Evolutionary conservation across 768 basidiomycete species (phyloP), one percentile per base, ranked within the genome.

Genomic region (Pleurotus tuoliensis): DNA sequence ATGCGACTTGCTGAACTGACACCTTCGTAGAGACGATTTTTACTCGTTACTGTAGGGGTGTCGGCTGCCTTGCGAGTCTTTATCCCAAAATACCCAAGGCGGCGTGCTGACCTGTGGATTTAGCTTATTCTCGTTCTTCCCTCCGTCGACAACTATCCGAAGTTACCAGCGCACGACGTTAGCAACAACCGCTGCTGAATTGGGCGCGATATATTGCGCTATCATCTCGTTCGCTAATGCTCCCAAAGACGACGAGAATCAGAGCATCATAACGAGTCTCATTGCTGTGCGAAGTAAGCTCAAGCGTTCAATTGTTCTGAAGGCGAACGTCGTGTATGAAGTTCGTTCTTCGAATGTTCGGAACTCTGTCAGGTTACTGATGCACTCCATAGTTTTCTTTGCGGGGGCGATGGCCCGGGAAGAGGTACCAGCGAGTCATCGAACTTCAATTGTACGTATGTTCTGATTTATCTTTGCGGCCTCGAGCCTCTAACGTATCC

Each of bases 201-300:
- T 91, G 5, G 92, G 90, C 1, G 72, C 79, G 0, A 76, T 88
- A 8, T 88, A 93, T 56, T 94, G 92, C 65, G 79, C 86, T 1
- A 81, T 92, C 25, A 71, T 95, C 2, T 88, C 88, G 0, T 86
- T 82, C 58, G 87, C 88, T 1, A 82, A 84, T 59, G 77, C 80
- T 4, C 45, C 68, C 66, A 65, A 71, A 8, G 77, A 81, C 37
- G 66, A 73, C 1, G 82, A 88, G 44, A 70, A 78, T 3, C 71
- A 78, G 5, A 71, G 78, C 30, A 86, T 92, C 41, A 68, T 86
- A 25, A 78, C 81, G 30, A 85, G 82, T 52, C 64, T 91, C n/a
- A 73, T 92, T 40, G 90, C 90, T 0, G 82, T 92, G 59, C 78
- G 89, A 12, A 77, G 80, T 55, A 94, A 93, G 67, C 72, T 94